Percentiles rank a stretch among this genome's conserved stretches.
phyloP scores from a whole-genome alignment of 148 eudicot species.

The Nepenthes gracilis region DNA sequence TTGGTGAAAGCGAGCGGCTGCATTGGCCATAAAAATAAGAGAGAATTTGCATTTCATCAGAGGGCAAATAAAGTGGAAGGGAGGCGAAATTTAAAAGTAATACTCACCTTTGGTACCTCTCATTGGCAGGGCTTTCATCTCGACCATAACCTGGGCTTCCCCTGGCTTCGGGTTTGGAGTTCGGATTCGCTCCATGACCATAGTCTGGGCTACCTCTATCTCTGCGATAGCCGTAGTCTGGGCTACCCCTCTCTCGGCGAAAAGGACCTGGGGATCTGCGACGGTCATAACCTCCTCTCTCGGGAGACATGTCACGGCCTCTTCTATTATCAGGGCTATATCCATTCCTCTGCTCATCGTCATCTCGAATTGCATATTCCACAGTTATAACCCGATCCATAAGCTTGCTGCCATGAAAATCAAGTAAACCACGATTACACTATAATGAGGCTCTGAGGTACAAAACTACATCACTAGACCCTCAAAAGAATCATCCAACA shows the following conservation, averaged over 20 bases:
- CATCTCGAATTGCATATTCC: constrained; percentile 69
- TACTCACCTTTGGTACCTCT: constrained; percentile 19
- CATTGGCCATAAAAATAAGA: neutral
- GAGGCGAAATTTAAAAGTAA: too few species aligned
- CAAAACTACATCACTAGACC: neutral
- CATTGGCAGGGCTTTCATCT: constrained; percentile 44
- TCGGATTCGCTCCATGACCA: constrained; percentile 39
- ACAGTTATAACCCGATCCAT: constrained; percentile 77
- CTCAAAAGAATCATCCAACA: neutral
- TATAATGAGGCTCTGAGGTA: neutral
- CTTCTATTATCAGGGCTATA: constrained; percentile 42
- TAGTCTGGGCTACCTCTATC: constrained; percentile 59
- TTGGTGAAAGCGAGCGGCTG: neutral
- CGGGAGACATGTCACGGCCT: constrained; percentile 46
- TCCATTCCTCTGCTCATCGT: constrained; percentile 45
- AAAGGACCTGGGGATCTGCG: constrained; percentile 51
- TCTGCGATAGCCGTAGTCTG: constrained; percentile 29
- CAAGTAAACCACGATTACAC: neutral
- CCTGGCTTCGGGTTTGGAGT: constrained; percentile 26
- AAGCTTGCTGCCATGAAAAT: constrained; percentile 41
- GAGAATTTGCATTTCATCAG: neutral
- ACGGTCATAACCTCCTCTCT: constrained; percentile 34
- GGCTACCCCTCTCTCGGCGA: constrained; percentile 52
- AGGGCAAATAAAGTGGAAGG: neutral
- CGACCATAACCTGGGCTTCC: constrained; percentile 39